Base-by-base conservation (phyloP, 2,329 filamentous ascomycete species). In the Lizonia empirigonia region DNA sequence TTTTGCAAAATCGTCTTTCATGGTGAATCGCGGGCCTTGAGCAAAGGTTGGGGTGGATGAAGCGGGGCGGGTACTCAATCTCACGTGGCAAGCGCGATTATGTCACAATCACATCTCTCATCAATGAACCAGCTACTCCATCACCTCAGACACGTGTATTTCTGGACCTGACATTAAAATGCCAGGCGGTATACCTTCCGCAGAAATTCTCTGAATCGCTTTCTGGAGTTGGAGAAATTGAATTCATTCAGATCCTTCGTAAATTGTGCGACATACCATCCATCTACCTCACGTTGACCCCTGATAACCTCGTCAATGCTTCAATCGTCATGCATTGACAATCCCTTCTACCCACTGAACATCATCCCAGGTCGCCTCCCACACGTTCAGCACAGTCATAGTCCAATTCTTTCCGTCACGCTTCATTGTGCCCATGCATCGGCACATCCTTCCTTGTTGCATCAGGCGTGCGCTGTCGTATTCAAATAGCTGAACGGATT, bases 311-410 rank as follows among this genome's bases (percentile, higher is more conserved):
- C 10, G 7, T 16, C 29, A 18, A 24, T 8, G 7, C 42, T n/a
- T 8, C 19, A 8, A 7, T 13, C 24, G 16, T 63, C 50, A 69
- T 1, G 58, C 49, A 15, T 62, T 55, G 30, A 72, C 50, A 34
- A 82, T 78, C 5, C 74, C 76, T 53, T 77, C 77, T 3, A 77
- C 80, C 72, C 75, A 77, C 9, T 74, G 69, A n/a, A 84, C 72
- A 59, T 84, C 82, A 23, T 82, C 80, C 78, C 78, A 81, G 24
- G 71, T 76, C 2, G 78, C 79, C 52, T 78, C 72, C 75, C 80
- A 80, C 10, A 83, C 77, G 47, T 76, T 82, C 48, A 80, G 64
- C 4, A 84, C 70, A 7, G 74, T 68, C 40, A 81, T 65, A 16
- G 69, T 67, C 78, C 77, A 76, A 46, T 70, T 71, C 44, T 69